Evolutionary conservation across 371 early-diverging fungal genomes (phyloP), one percentile per base, ranked within the genome.

Genomic region (Dipsacomyces acuminosporus): DNA sequence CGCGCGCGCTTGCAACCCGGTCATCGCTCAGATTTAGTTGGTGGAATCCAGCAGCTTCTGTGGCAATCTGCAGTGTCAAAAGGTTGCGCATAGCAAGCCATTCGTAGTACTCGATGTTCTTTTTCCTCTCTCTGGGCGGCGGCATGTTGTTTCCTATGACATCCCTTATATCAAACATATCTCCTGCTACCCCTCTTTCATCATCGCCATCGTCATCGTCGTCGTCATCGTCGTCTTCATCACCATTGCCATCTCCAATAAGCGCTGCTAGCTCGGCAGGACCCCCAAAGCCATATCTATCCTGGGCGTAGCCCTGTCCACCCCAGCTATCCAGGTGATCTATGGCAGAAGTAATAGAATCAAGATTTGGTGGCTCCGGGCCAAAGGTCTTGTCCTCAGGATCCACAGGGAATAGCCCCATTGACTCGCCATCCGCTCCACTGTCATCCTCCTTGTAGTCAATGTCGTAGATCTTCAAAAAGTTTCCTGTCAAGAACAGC

Each of bases 381-480:
- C 40, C 47, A 26, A 19, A 36, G 15, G 21, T 25, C 2, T 20
- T 23, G 1, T 22, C n/a, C 17, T 9, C 15, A 7, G 58, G 64
- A 21, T 67, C 69, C 7, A 54, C 46, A 0, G 69, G 69, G 42
- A 40, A 50, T 42, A 67, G 9, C 14, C 63, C 69, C 24, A 67
- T 21, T 20, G 63, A 50, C 30, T 35, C 45, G 8, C 45, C 38
- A 30, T 30, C 11, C 36, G 24, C 23, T 5, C 24, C 41, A 1
- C 15, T 13, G 0, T 24, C 49, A 19, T 44, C 25, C 14, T 48
- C 40, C 33, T 34, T 38, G 33, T 40, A 42, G 24, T 66, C 67
- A 13, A 67, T 25, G 17, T 63, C 64, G 44, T 45, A 50, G 22
- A 69, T 48, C 26, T 54, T 50, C 13, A 69, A 25, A 18, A 41